Base-by-base conservation (phyloP, 106 monocot species). In the Dendrobium catenatum region DNA sequence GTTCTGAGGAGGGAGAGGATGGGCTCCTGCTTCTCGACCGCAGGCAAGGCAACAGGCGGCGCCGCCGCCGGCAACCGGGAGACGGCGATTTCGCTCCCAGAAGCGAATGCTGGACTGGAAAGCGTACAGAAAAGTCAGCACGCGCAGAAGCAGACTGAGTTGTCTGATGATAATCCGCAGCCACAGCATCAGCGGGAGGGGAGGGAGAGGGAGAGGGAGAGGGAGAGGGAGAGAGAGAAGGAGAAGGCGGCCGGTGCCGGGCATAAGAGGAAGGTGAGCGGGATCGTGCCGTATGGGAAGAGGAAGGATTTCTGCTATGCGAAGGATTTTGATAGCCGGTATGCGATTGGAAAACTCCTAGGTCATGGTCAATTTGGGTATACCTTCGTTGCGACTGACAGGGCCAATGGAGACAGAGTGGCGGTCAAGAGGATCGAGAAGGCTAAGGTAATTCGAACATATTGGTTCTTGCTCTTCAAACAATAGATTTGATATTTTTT, bases 381-480 rank as follows among this genome's bases (percentile, higher is more conserved):
- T 68, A 91, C 91, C 31, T 91, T 85, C 77, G 84, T 88, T 33
- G 91, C 91, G 40, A 91, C 86, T 0, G 84, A 91, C 42, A 91
- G 85, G 80, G 68, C 54, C 58, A 88, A 46, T 75, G 91, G 86
- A 20, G 86, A 91, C 22, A 56, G 68, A 11, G 86, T 88, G 0
- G 90, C 91, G 4, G 91, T 91, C 22, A 91, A 91, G 85, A 77
- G 91, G 80, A 88, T 91, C 67, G 91, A 88, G 47, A 86, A 88
- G 82, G 84, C 56, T 5, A 88, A 91, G 88, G 91, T 91, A 47
- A 42, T 33, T 42, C 9, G 22, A n/a, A 2, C 26, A n/a, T 59
- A 42, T 68, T n/a, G n/a, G 22, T 46, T 27, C 27, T 74, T 42
- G 20, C 9, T 44, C 74, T 74, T 49, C n/a, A 18, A 15, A n/a